A percentile compares a stretch with the other conserved stretches of the same genome.
phyloP scores from a whole-genome alignment of 2,329 filamentous ascomycete species.

The Graphilbum sp. region DNA sequence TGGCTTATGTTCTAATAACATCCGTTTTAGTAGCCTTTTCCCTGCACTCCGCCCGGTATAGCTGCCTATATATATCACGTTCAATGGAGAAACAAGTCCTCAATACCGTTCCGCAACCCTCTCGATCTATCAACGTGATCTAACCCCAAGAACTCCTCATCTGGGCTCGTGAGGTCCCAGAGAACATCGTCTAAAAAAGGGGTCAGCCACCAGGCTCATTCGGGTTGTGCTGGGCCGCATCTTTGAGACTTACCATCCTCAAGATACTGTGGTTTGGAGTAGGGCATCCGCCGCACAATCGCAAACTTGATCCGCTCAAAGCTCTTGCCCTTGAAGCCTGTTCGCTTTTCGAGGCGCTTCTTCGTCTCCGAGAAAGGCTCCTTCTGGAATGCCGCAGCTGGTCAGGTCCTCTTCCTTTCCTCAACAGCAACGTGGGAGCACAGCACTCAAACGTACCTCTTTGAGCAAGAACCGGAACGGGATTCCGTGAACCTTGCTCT shows the following conservation, averaged over 20 bases:
- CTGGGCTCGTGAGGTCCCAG: conserved; percentile 30
- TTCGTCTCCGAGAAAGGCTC: conserved; percentile 86
- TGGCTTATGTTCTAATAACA: no score
- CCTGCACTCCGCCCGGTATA: neutral
- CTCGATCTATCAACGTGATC: conserved; percentile 50
- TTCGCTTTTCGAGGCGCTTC: conserved; percentile 82
- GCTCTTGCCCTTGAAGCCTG: conserved; percentile 91
- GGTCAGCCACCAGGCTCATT: neutral
- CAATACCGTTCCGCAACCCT: conserved; percentile 39
- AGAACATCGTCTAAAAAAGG: conserved; percentile 42
- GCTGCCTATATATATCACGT: conserved; percentile 6
- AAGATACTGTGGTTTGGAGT: conserved; percentile 66
- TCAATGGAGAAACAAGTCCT: conserved; percentile 42
- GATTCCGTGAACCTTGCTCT: conserved; percentile 66
- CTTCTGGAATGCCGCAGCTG: no score
- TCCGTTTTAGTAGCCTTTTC: neutral
- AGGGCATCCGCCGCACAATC: conserved; percentile 53
- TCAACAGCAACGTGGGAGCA: neutral
- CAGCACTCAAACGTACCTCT: conserved; percentile 33
- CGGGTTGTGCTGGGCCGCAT: neutral
- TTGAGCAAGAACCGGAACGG: conserved; percentile 84
- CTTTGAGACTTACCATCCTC: conserved; percentile 55
- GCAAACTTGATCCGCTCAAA: conserved; percentile 98
- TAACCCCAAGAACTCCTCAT: conserved; percentile 47
- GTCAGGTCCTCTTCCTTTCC: no score